These are phyloP conservation scores for Isabelozyma rhagii DNA, from an alignment of 805 yeast species.

Conservation along the genomic window DNA sequence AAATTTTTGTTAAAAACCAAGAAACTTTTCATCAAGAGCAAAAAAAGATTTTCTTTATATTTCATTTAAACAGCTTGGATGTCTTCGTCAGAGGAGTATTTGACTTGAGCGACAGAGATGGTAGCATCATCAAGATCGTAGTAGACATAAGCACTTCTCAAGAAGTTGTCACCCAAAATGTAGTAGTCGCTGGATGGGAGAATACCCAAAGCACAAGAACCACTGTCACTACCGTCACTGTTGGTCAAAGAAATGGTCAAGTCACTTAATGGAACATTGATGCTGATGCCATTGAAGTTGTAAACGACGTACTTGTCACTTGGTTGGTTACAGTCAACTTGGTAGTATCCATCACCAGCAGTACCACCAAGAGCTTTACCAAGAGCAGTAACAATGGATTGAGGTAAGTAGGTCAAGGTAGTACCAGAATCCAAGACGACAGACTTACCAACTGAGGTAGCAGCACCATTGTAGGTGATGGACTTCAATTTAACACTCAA, in stretches of 20 bases:
- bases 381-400: constrained; percentile 13
- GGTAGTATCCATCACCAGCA: constrained; percentile 40
- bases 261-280: constrained; percentile 15
- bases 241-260: constrained; percentile 4
- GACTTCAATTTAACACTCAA: not conserved
- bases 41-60: too few relatives aligned
- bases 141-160: constrained; percentile 57
- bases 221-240: constrained; percentile 38
- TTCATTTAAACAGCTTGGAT: not conserved
- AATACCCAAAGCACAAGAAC: constrained; percentile 18
- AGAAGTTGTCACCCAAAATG: constrained; percentile 35
- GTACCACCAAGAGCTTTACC: constrained; percentile 1
- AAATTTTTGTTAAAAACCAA: too few relatives aligned
- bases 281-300: constrained; percentile 13
- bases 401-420: constrained; percentile 43
- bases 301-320: constrained; percentile 2
- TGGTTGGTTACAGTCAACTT: constrained; percentile 37
- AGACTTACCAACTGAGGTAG: constrained; percentile 14
- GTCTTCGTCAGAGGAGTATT: constrained; percentile 12
- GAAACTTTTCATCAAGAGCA: too few relatives aligned
- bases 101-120: constrained; percentile 53
- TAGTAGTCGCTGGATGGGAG: constrained; percentile 8
- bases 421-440: constrained; percentile 36
- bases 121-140: constrained; percentile 53
- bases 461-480: constrained; percentile 6